Evolutionary conservation across 495 filamentous ascomycete species (phyloP).

Genomic region (Amniculicola lignicola): DNA sequence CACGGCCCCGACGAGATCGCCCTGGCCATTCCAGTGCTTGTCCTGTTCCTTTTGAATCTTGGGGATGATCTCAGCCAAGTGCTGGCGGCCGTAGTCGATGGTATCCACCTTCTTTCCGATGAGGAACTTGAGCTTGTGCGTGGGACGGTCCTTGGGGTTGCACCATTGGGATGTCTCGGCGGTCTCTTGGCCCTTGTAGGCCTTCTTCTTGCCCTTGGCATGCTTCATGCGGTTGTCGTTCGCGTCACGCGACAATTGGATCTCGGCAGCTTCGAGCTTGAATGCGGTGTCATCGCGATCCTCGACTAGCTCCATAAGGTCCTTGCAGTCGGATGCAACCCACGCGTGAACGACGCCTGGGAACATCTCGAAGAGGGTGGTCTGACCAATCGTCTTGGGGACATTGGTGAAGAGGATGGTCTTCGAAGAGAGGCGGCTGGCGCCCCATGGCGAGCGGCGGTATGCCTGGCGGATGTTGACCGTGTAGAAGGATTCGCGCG

Average conservation of each 20-base stretch:
- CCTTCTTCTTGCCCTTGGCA: conserved; percentile 62
- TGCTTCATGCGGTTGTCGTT: conserved; percentile 73
- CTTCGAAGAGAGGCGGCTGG: conserved; percentile 85
- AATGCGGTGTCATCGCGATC: conserved; percentile 79
- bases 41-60: conserved; percentile 73
- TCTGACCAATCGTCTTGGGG: conserved; percentile 71
- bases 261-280: conserved; percentile 86
- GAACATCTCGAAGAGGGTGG: conserved; percentile 74
- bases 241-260: conserved; percentile 77
- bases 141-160: conserved; percentile 75
- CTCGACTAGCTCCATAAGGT: conserved; percentile 80
- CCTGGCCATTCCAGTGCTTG: conserved; percentile 65
- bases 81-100: conserved; percentile 84
- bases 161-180: conserved; percentile 52
- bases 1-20: conserved; percentile 65
- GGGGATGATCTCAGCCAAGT: conserved; percentile 78
- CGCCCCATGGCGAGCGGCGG: conserved; percentile 80
- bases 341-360: conserved; percentile 78
- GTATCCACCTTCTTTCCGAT: conserved; percentile 93
- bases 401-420: conserved; percentile 92
- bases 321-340: conserved; percentile 74
- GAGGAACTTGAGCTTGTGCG: conserved; percentile 73
- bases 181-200: conserved; percentile 47
- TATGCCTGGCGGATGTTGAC: conserved; percentile 96
- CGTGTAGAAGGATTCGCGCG: conserved; percentile 88